A percentile compares a stretch with the other conserved stretches of the same genome.
Evolutionary conservation across 352 stramenopile genomes (phyloP).

Genomic region (Bremia lactucae): DNA sequence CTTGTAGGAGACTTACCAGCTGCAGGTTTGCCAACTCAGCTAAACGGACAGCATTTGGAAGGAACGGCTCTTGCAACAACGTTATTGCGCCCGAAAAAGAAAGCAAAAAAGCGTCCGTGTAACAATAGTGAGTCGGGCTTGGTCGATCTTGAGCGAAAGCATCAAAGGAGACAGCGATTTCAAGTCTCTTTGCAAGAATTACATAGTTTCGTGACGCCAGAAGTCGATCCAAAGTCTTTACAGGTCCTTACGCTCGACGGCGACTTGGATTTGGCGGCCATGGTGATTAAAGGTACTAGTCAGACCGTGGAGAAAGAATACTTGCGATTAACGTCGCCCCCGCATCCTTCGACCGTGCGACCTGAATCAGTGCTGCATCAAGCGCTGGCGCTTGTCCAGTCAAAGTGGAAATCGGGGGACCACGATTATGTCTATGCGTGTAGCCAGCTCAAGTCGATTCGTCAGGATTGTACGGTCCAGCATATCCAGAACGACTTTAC

Average conservation of each 20-base stretch:
- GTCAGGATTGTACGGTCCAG: slow-evolving; percentile 97
- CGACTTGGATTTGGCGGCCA: slow-evolving; percentile 76
- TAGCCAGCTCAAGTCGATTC: slow-evolving; percentile 98
- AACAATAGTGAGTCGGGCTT: no score
- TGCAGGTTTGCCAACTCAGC: slow-evolving; percentile 16
- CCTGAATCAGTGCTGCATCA: slow-evolving; percentile 87
- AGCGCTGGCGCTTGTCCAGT: slow-evolving; percentile 80
- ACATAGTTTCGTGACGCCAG: slow-evolving; percentile 48
- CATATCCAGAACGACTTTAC: slow-evolving; percentile 96
- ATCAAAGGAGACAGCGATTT: slow-evolving; percentile 67
- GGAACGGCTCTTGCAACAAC: no score
- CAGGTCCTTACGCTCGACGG: slow-evolving; percentile 68
- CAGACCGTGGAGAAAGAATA: slow-evolving; percentile 96
- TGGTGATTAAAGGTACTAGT: slow-evolving; percentile 92
- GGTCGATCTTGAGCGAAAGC: slow-evolving; percentile 58
- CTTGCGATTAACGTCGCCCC: slow-evolving; percentile 93
- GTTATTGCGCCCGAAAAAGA: slow-evolving; percentile 37
- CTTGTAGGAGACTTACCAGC: slow-evolving; percentile 38
- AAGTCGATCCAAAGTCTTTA: slow-evolving; percentile 56
- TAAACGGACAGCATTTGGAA: no score
- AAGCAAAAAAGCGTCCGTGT: slow-evolving; percentile 61
- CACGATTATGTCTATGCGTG: slow-evolving; percentile 93
- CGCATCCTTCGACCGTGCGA: slow-evolving; percentile 91
- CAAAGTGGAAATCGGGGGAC: slow-evolving; percentile 77
- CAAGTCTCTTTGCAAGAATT: slow-evolving; percentile 59